phyloP scores from a whole-genome alignment of 768 basidiomycete species.

The Crepidotus variabilis region DNA sequence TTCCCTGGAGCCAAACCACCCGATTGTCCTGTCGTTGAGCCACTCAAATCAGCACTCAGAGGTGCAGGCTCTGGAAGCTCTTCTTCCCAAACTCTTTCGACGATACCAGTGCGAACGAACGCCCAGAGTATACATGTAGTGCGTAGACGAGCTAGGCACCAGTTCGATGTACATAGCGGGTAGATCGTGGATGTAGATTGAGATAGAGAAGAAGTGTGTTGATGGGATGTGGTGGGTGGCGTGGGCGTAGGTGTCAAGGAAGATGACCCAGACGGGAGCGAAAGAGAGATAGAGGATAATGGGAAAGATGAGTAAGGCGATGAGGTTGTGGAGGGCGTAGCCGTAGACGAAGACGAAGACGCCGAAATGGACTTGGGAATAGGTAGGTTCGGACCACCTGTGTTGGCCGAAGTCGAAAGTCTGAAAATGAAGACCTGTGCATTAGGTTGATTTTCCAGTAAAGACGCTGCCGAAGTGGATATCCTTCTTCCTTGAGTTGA shows the following conservation, averaged over 20 bases:
- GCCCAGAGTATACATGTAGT: conserved; percentile 90
- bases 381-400: background rate
- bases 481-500: background rate
- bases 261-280: conserved; percentile 39
- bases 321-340: no score
- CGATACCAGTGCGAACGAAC: conserved; percentile 75
- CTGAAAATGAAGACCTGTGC: background rate
- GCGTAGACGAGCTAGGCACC: conserved; percentile 80
- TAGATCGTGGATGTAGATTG: conserved; percentile 45
- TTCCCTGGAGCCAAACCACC: background rate
- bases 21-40: no score
- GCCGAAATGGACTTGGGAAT: no score
- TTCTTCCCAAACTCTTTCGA: conserved; percentile 90
- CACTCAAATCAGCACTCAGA: no score
- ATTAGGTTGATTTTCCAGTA: background rate
- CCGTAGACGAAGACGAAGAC: no score
- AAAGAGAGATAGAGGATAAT: no score
- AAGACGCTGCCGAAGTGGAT: background rate
- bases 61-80: conserved; percentile 36
- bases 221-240: conserved; percentile 24
- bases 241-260: conserved; percentile 22
- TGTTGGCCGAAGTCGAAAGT: background rate
- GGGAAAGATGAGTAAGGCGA: no score
- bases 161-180: conserved; percentile 80
- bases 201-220: conserved; percentile 17